phyloP scores from a whole-genome alignment of 225 moss, liverwort and hornwort genomes.

The Pseudisothecium myosuroides region DNA sequence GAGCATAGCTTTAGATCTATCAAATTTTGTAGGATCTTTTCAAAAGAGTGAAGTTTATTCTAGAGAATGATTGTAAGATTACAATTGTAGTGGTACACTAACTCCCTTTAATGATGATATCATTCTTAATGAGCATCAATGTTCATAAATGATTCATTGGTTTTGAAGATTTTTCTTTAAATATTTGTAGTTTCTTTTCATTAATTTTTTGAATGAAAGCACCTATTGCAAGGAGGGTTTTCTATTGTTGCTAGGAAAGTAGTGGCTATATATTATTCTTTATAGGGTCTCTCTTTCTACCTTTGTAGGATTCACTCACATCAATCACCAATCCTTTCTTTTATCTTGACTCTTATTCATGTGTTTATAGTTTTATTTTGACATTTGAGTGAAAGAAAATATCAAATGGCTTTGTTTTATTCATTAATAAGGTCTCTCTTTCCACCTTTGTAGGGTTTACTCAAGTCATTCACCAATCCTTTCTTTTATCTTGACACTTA shows the following conservation, averaged over 20 bases:
- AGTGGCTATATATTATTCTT: rapidly evolving
- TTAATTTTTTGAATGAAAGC: neutral
- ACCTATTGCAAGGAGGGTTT: rapidly evolving
- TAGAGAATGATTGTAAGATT: neutral
- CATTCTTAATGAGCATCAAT: neutral
- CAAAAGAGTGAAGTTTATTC: no score
- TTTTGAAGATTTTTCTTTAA: neutral
- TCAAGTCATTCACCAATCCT: neutral
- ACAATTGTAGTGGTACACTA: rapidly evolving
- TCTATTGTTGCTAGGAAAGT: neutral
- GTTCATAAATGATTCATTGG: neutral
- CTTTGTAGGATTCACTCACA: neutral
- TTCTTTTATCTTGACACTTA: neutral
- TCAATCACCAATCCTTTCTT: neutral
- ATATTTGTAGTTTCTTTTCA: neutral
- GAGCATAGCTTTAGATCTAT: no score
- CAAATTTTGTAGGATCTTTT: neutral
- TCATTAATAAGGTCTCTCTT: neutral
- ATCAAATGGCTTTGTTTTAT: rapidly evolving
- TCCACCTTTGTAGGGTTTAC: neutral
- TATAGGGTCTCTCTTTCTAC: neutral
- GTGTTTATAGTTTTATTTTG: no score
- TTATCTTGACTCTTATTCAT: neutral
- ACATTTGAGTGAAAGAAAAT: no score
- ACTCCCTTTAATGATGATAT: neutral